phyloP scores from a whole-genome alignment of 2,329 filamentous ascomycete species.

The Fusarium keratoplasticum region DNA sequence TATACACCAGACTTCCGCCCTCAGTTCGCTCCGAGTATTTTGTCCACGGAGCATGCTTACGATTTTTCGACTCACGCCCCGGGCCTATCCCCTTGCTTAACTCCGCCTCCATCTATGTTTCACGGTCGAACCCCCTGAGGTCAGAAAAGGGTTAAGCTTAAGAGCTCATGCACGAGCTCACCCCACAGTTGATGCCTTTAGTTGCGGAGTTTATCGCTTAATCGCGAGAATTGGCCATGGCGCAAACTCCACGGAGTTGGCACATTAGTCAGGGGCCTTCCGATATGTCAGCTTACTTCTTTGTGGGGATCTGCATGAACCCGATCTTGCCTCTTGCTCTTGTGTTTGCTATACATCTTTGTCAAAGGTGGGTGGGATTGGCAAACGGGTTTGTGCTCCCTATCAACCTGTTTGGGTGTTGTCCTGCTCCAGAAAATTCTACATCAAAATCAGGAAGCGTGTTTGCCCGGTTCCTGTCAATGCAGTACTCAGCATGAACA shows the following conservation, averaged over 20 bases:
- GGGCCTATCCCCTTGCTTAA: neutral
- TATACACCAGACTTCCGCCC: rapidly evolving
- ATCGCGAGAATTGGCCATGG: neutral
- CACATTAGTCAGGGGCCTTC: neutral
- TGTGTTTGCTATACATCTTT: neutral
- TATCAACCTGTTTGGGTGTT: neutral
- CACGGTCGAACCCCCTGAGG: neutral
- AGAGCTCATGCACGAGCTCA: neutral
- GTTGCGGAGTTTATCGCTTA: neutral
- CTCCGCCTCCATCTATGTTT: neutral
- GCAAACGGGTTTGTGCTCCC: neutral
- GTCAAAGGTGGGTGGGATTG: neutral
- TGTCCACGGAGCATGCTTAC: neutral
- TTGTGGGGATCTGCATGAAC: neutral
- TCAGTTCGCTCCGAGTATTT: neutral
- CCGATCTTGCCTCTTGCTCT: neutral
- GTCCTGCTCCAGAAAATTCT: neutral
- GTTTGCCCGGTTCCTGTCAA: neutral
- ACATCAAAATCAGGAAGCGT: neutral
- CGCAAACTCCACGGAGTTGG: neutral
- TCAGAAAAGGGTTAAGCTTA: neutral
- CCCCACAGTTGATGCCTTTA: neutral
- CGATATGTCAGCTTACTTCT: neutral
- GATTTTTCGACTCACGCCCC: neutral
- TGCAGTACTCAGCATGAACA: neutral